Evolutionary conservation across 768 basidiomycete genomes (phyloP).

Genomic region (Psilocybe subaeruginosa): DNA sequence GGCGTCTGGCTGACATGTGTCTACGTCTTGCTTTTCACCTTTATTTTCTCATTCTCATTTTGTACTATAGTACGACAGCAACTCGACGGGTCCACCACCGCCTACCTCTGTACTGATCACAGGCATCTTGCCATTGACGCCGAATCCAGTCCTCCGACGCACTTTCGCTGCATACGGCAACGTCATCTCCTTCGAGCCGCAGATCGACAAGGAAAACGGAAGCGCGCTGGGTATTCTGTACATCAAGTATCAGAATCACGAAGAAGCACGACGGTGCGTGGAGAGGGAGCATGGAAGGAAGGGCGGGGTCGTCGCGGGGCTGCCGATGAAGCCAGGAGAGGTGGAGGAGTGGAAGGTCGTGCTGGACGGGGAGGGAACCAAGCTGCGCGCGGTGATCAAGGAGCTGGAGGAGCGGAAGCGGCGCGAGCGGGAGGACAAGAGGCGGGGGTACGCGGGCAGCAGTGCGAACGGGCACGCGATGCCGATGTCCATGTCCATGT

Average conservation of each 20-base stretch:
- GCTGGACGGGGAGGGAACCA: slow-evolving; percentile 75
- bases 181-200: slow-evolving; percentile 70
- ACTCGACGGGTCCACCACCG: slow-evolving; percentile 75
- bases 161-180: slow-evolving; percentile 68
- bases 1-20: too few relatives aligned
- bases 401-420: slow-evolving; percentile 62
- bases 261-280: slow-evolving; percentile 71
- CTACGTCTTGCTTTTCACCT: background rate
- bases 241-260: slow-evolving; percentile 65
- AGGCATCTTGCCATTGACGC: slow-evolving; percentile 71
- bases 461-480: background rate
- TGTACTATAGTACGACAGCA: slow-evolving; percentile 64
- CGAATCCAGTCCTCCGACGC: slow-evolving; percentile 63
- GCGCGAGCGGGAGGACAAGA: slow-evolving; percentile 49
- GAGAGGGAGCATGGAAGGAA: slow-evolving; percentile 68
- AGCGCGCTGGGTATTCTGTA: slow-evolving; percentile 81
- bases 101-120: slow-evolving; percentile 74
- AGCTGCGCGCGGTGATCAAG: slow-evolving; percentile 65
- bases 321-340: slow-evolving; percentile 34
- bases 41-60: slow-evolving; percentile 6
- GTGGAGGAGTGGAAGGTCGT: slow-evolving; percentile 73
- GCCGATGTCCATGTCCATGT: slow-evolving; percentile 1
- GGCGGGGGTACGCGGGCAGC: slow-evolving; percentile 17
- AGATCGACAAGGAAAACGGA: slow-evolving; percentile 81
- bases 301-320: slow-evolving; percentile 41